Base-by-base conservation (phyloP, 805 yeast species). In the Kurtzmaniella fragi region DNA sequence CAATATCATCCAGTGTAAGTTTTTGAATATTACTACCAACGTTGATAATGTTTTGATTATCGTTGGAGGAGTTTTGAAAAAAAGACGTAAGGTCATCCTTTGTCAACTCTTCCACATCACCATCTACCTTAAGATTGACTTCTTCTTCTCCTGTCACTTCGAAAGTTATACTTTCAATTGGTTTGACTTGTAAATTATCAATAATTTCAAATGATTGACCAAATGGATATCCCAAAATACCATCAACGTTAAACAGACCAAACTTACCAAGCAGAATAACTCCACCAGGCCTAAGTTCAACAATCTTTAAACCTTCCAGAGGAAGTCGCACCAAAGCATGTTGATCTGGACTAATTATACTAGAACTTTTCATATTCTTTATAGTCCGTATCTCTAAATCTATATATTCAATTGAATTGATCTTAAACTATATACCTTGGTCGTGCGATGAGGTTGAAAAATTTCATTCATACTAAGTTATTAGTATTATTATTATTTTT, bases 161-260 rank as follows among this genome's bases (percentile, higher is more conserved):
- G 37, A 53, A 59, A 3, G 63, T 54, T 42, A 67, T 53, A 35
- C 72, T 61, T 41, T 62, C 59, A 30, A 80, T 71, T 3, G 84
- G 80, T 31, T 59, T 62, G 10, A 78, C 77, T 23, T 56, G 52
- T 28, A 66, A 66, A 42, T 76, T 79, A 32, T 79, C 86, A 23
- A 71, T 54, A 32, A 91, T 83, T 54, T 91, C 97, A 62, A 90
- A 93, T 1, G 95, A 78, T 48, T 86, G 91, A 1, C 98, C 99
- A 53, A 77, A 84, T 5, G 89, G 84, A 50, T 71, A 81, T 2
- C 96, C 97, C 31, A 91, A 59, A 10, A 91, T 73, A 38, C 77
- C 83, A 45, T 81, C 78, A 2, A 84, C 87, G 25, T 73, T 64
- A 57, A 93, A 93, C 0, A 83, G 70, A 14, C 99, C 99, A 61